Evolutionary conservation across 345 rosid species (phyloP).

Genomic region (Mangifera indica): DNA sequence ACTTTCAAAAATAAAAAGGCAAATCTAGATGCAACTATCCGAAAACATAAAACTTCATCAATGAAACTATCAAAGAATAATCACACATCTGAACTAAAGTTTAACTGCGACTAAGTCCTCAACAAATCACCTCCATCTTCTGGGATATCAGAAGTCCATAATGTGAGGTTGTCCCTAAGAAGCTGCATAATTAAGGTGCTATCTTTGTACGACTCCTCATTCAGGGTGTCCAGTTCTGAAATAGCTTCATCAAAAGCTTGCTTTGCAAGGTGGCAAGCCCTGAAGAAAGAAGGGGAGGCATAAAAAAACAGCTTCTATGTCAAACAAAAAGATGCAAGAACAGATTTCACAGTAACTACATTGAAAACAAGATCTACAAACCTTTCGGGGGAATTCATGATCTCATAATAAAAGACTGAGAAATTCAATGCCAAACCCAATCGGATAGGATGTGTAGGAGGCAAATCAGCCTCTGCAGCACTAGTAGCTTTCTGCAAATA

Average conservation of each 20-base stretch:
- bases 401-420: conserved; percentile 41
- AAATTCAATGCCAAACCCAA: conserved; percentile 44
- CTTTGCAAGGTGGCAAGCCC: conserved; percentile 44
- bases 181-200: conserved; percentile 47
- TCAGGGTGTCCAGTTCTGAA: conserved; percentile 37
- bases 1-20: background rate
- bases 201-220: conserved; percentile 44
- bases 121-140: conserved; percentile 36
- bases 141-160: conserved; percentile 40
- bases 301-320: background rate
- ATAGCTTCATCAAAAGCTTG: conserved; percentile 45
- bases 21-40: background rate
- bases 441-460: conserved; percentile 40
- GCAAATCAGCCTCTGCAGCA: conserved; percentile 38
- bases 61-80: too few relatives aligned
- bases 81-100: background rate
- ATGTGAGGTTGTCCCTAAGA: conserved; percentile 45
- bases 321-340: background rate
- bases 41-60: too few relatives aligned
- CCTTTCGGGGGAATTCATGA: conserved; percentile 45
- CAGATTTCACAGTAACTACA: background rate
- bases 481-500: conserved; percentile 36
- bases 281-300: conserved; percentile 11
- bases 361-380: conserved; percentile 16
- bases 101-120: background rate